These are phyloP conservation scores for Entomortierella lignicola DNA, from an alignment of 192 early-diverging fungal species.

Conservation along the genomic window DNA sequence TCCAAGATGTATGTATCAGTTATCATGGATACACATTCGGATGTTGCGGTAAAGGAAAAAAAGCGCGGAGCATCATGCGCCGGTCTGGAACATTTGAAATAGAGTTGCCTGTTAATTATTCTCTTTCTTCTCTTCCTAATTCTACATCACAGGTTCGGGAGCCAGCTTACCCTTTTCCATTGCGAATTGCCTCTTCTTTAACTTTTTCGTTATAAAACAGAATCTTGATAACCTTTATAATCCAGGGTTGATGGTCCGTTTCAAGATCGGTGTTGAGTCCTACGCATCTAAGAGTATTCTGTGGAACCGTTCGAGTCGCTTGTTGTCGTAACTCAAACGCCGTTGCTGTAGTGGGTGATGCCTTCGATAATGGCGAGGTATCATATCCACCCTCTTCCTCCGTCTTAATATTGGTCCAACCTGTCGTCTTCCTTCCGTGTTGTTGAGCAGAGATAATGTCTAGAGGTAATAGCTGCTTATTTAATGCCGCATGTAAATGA, in stretches of 20 bases:
- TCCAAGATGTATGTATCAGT: slow-evolving; percentile 69
- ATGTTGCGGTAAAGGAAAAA: slow-evolving; percentile 75
- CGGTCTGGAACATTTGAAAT: slow-evolving; percentile 15
- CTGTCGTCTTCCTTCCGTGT: background rate
- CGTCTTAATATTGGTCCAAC: slow-evolving; percentile 2
- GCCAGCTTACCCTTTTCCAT: slow-evolving; percentile 21
- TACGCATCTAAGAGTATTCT: slow-evolving; percentile 67
- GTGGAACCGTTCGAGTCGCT: slow-evolving; percentile 54
- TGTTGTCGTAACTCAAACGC: slow-evolving; percentile 45
- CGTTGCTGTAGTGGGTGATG: slow-evolving; percentile 39
- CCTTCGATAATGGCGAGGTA: background rate
- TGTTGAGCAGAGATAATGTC: slow-evolving; percentile 40
- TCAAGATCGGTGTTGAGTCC: slow-evolving; percentile 72
- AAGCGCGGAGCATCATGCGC: slow-evolving; percentile 59
- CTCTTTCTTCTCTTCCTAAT: too few species aligned
- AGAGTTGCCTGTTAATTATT: too few species aligned
- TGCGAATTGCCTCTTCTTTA: slow-evolving; percentile 37
- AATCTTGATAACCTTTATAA: slow-evolving; percentile 65
- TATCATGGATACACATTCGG: slow-evolving; percentile 75
- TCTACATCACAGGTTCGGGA: too few species aligned
- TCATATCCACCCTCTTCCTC: slow-evolving; percentile 38
- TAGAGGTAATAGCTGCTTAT: slow-evolving; percentile 17
- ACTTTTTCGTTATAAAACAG: slow-evolving; percentile 71
- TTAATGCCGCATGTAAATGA: background rate
- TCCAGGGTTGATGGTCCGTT: slow-evolving; percentile 58